phyloP scores from a whole-genome alignment of 202 grass and related monocot genomes.

The Hordeum pubiflorum region DNA sequence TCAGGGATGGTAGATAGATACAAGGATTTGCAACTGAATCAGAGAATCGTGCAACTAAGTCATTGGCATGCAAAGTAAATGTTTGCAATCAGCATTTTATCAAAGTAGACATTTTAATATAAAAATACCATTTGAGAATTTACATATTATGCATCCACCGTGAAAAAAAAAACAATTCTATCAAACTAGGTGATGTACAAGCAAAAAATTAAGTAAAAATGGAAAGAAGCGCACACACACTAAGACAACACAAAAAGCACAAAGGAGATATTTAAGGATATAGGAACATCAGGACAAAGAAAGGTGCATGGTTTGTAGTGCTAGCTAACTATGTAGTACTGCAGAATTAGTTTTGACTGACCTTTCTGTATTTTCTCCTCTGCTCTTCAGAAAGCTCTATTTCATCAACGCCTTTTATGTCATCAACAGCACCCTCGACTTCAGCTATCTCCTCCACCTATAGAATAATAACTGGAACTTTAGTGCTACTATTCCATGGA shows the following conservation, averaged over 20 bases:
- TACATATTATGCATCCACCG: background rate
- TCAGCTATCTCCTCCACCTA: slow-evolving; percentile 95
- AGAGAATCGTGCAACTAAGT: background rate
- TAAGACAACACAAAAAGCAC: background rate
- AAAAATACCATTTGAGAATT: background rate
- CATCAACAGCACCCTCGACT: slow-evolving; percentile 55
- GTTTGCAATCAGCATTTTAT: slow-evolving; percentile 3
- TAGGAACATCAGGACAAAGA: slow-evolving; percentile 15
- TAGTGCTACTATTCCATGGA: background rate
- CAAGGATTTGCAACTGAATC: background rate
- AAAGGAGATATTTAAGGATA: background rate
- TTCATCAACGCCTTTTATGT: slow-evolving; percentile 60
- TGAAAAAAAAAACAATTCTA: background rate
- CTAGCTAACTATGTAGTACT: slow-evolving; percentile 13
- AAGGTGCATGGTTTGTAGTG: slow-evolving; percentile 5
- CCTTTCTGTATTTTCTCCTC: slow-evolving; percentile 88
- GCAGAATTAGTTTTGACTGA: slow-evolving; percentile 28
- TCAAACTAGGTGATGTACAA: background rate
- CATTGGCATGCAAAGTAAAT: background rate
- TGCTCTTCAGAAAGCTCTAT: slow-evolving; percentile 92
- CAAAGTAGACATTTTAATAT: background rate
- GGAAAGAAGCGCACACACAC: background rate
- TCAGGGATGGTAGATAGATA: background rate
- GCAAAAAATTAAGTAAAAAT: background rate
- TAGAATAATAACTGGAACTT: slow-evolving; percentile 28